Evolutionary conservation across 371 early-diverging fungal genomes (phyloP).

Genomic region (Mortierella sp.): DNA sequence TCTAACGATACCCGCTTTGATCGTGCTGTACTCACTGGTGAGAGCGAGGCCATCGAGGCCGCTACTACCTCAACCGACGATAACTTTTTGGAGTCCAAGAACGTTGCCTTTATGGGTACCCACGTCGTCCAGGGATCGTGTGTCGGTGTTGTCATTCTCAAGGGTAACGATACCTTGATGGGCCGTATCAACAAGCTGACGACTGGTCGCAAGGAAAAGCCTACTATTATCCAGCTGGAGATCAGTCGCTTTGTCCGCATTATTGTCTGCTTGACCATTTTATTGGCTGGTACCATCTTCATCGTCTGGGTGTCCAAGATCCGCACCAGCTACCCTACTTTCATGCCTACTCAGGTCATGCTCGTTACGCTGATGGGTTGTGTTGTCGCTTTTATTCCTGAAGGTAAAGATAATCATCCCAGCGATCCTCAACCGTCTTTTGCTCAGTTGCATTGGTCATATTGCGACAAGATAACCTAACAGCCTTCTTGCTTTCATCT

Average conservation of each 20-base stretch:
- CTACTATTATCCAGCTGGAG: constrained; percentile 76
- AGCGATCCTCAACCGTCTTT: not conserved
- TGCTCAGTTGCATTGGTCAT: not conserved
- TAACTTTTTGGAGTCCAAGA: constrained; percentile 72
- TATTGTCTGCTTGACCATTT: constrained; percentile 71
- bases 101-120: constrained; percentile 79
- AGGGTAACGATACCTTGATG: constrained; percentile 76
- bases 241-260: constrained; percentile 77
- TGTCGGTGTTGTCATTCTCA: constrained; percentile 72
- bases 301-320: constrained; percentile 68
- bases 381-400: constrained; percentile 76
- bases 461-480: not conserved
- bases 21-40: constrained; percentile 78
- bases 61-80: constrained; percentile 67
- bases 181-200: constrained; percentile 78
- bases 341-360: constrained; percentile 66
- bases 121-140: constrained; percentile 73
- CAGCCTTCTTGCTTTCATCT: constrained; percentile 11
- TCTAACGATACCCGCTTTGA: constrained; percentile 76
- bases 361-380: constrained; percentile 82
- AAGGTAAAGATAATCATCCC: constrained; percentile 55
- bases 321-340: constrained; percentile 62
- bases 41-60: constrained; percentile 72
- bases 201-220: constrained; percentile 55
- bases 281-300: constrained; percentile 62